Base-by-base conservation (phyloP, 495 filamentous ascomycete species). In the Lepraria neglecta region DNA sequence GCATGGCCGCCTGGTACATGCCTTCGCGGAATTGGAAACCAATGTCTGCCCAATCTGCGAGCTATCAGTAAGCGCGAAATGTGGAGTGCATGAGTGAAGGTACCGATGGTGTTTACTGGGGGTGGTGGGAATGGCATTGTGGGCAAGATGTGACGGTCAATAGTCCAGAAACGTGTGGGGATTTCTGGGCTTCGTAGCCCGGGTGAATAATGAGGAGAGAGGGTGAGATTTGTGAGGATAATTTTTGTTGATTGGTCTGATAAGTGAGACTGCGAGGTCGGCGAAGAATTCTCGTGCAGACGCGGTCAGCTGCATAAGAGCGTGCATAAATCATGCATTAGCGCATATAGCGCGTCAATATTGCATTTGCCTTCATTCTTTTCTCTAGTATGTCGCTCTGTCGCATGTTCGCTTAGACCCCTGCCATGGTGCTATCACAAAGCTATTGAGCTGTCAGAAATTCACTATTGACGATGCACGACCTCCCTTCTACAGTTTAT, bases 11-110 rank as follows among this genome's bases (percentile, higher is more conserved):
- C 28, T 30, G 14, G 1, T 24, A 35, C 44, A 56, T 77, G 88
- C 90, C 89, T 80, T 96, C 91, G 52, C 91, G 89, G 58, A 96
- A 85, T 70, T 82, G 82, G 77, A 97, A 97, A 60, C 92, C 92
- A 48, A 97, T 80, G 70, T 96, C 84, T 66, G 77, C 79, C 92
- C 92, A 97, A 81, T 96, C 91, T 79, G 17, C 91, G 95, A 80
- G 94, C 89, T 78, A 19, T 65, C 52, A 51, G 35, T 57, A 14
- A 35, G 62, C 40, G 60, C 56, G 10, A 19, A 48, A 40, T 51
- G 24, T 19, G 14, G 9, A 42, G 27, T 53, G 11, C 44, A 1
- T 38, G 27, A 24, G n/a, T n/a, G 48, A 31, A 44, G n/a, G 15
- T 71, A 84, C 81, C 83, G 75, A 94, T 90, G 51, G 89, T 86